Evolutionary conservation across 2,329 filamentous ascomycete species (phyloP), one percentile per base, ranked within the genome.

Genomic region (Parasarocladium wereldwijsianum): DNA sequence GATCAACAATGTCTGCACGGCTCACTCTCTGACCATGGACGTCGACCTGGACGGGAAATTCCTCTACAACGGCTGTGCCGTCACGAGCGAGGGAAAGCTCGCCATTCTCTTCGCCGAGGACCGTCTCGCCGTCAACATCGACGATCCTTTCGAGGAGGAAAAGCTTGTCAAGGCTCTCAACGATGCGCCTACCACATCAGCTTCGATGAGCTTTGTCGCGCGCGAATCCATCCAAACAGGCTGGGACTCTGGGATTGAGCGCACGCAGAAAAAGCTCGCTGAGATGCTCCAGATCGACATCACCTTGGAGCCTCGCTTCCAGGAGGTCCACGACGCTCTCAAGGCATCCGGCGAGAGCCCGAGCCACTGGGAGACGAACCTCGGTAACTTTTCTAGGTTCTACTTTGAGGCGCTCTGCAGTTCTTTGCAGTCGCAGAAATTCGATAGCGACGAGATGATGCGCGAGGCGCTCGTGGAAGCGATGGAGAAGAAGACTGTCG

Each of bases 381-480:
- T 71, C 8, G 64, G 64, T 15, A 34, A 28, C 13, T 53, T 54
- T 24, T 47, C 53, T 6, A 24, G 43, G 4, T 32, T 39, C 14
- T 70, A 70, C 46, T 64, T 60, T 32, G 49, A 61, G 29, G 55
- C 45, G 1, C 43, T 68, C n/a, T 44, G 43, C 17, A 49, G 43
- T 26, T 47, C 53, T 31, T 53, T 67, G 28, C 42, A 54, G 35
- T 47, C 46, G 27, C 43, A 59, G 31, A 62, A 64, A 37, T 62
- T 66, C 34, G 53, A 45, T 17, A 44, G 54, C 31, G 62, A 69
- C 35, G 62, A 66, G 1, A 48, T 65, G 44, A 44, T 66, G 17
- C 53, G 51, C 32, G 63, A 66, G 42, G 62, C 54, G 4, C 53
- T 67, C 38, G 42, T 58, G 12, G 62, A 69, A 36, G 56, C 46